Conservation (phyloP, 768 basidiomycete species). For the Trametes maxima region DNA sequence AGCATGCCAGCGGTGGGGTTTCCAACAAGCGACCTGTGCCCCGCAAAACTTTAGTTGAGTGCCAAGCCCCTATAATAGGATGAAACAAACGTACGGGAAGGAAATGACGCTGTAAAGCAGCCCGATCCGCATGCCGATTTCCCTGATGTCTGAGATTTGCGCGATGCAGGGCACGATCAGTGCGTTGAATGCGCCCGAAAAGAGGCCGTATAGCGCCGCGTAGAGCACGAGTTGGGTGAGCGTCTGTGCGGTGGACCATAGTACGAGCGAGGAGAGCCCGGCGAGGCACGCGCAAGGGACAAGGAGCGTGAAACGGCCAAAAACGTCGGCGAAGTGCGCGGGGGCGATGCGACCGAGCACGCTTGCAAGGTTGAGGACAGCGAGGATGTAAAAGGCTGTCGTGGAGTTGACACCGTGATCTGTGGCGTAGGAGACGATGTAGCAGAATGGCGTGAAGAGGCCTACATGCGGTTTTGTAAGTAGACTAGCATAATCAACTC, state of each 20-base stretch:
- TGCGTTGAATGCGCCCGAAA: conserved; percentile 68
- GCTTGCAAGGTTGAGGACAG: conserved; percentile 68
- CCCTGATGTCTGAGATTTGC: conserved; percentile 61
- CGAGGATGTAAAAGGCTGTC: conserved; percentile 55
- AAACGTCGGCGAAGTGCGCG: conserved; percentile 60
- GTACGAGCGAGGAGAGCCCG: conserved; percentile 55
- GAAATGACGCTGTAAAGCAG: conserved; percentile 65
- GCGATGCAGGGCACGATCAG: conserved; percentile 68
- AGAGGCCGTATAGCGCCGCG: conserved; percentile 59
- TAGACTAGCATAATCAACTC: background rate
- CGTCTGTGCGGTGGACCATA: conserved; percentile 55
- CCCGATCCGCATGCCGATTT: conserved; percentile 66
- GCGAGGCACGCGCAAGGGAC: conserved; percentile 64
- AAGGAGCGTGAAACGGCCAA: conserved; percentile 71
- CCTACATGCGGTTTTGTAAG: conserved; percentile 40
- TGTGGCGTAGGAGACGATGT: conserved; percentile 60
- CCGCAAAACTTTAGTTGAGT: background rate
- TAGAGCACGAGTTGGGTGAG: conserved; percentile 48
- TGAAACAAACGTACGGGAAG: conserved; percentile 49
- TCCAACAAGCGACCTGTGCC: conserved; percentile 58
- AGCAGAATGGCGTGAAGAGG: conserved; percentile 72
- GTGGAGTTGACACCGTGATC: conserved; percentile 40
- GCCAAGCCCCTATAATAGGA: background rate
- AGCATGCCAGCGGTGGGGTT: conserved; percentile 65
- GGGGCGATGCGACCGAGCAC: conserved; percentile 66